phyloP scores from a whole-genome alignment of 257 asterid species.

The Capsicum chinense region DNA sequence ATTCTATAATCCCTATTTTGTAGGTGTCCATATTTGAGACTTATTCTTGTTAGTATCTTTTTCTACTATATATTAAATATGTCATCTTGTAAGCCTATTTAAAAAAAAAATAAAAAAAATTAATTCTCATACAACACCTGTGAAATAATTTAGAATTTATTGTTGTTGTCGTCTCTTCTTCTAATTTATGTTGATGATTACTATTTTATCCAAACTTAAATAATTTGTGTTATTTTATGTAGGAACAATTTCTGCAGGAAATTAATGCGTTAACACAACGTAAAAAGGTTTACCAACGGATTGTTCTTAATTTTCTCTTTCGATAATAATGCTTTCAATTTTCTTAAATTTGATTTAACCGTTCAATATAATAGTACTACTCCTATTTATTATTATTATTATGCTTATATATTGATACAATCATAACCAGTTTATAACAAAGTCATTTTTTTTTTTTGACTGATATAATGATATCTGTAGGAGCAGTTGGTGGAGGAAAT shows the following conservation, averaged over 20 bases:
- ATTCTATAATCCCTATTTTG: background rate
- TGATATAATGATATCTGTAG: background rate
- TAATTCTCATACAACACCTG: too few species aligned
- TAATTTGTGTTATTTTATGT: background rate
- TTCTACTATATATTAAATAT: too few species aligned
- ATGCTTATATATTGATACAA: background rate
- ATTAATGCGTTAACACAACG: background rate
- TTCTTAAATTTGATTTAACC: background rate
- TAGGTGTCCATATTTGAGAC: too few species aligned
- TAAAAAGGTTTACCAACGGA: background rate
- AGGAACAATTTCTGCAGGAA: background rate
- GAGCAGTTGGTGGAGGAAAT: background rate
- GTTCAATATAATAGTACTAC: background rate
- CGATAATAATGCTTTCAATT: background rate
- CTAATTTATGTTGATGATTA: background rate
- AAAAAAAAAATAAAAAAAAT: too few species aligned
- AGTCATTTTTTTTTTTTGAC: too few species aligned
- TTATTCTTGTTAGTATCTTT: too few species aligned
- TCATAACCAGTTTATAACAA: too few species aligned
- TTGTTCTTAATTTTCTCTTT: background rate
- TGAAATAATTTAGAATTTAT: too few species aligned
- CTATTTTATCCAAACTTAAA: background rate
- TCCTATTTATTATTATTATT: background rate
- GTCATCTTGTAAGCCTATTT: too few species aligned
- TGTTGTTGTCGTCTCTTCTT: too few species aligned